Percentiles rank a stretch among this genome's conserved stretches.
Evolutionary conservation across 345 rosid genomes (phyloP).

Genomic region (Cochlearia excelsa): DNA sequence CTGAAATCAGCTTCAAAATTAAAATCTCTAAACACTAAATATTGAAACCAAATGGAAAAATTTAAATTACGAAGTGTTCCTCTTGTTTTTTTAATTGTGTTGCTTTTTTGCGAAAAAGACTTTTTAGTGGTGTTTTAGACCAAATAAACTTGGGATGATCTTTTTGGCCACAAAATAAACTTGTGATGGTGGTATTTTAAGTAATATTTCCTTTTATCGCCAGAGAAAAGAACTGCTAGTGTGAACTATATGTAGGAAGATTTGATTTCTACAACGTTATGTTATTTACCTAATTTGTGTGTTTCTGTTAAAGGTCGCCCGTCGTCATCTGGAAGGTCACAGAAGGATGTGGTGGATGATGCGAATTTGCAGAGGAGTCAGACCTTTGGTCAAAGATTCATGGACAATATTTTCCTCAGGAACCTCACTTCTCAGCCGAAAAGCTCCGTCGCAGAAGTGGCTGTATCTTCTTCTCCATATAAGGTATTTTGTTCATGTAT

Average conservation of each 20-base stretch:
- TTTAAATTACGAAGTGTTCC: too few relatives aligned
- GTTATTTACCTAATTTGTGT: conserved; percentile 8
- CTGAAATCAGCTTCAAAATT: too few relatives aligned
- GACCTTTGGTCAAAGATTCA: conserved; percentile 82
- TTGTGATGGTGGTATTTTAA: too few relatives aligned
- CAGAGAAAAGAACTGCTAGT: conserved; percentile 1
- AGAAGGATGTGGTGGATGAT: conserved; percentile 53
- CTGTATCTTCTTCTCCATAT: conserved; percentile 69
- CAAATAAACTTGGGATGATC: too few relatives aligned
- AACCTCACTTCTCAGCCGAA: conserved; percentile 76
- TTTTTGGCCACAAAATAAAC: too few relatives aligned
- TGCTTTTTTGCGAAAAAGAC: too few relatives aligned
- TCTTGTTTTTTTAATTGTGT: too few relatives aligned
- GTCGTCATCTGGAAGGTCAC: conserved; percentile 76
- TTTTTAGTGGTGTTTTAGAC: too few relatives aligned
- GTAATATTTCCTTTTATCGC: too few relatives aligned
- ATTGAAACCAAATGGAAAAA: too few relatives aligned
- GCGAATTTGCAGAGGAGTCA: conserved; percentile 61
- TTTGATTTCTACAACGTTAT: conserved; percentile 10
- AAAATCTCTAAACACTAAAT: too few relatives aligned
- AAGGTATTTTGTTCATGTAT: conserved; percentile 49
- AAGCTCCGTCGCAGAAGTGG: conserved; percentile 50
- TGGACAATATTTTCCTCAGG: conserved; percentile 84
- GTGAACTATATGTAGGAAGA: conserved; percentile 2
- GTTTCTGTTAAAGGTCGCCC: conserved; percentile 55